A percentile compares a stretch with the other conserved stretches of the same genome.
Conservation (phyloP, 257 asterid species). For the Coffea canephora region DNA sequence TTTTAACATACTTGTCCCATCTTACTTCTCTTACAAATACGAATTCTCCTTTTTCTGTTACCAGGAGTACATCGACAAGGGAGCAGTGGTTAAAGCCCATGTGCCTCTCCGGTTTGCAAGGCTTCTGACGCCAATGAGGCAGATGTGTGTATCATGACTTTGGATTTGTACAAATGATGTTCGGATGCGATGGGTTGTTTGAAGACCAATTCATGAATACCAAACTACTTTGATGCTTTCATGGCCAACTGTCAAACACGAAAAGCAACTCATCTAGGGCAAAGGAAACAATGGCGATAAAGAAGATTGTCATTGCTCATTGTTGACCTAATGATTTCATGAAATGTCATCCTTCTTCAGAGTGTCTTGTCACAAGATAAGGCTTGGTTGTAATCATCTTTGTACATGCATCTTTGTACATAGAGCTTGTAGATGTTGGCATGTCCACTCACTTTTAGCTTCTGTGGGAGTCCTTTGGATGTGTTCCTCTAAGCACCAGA, state of each 20-base stretch:
- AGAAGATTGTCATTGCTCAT: neutral
- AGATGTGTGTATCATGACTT: conserved; percentile 46
- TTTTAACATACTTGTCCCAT: neutral
- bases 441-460: neutral
- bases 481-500: neutral
- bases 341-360: neutral
- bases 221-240: neutral
- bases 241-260: neutral
- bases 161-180: neutral
- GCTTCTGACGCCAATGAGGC: conserved; percentile 94
- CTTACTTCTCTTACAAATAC: neutral
- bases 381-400: neutral
- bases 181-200: neutral
- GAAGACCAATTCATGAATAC: neutral
- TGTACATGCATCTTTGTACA: neutral
- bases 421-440: conserved; percentile 9
- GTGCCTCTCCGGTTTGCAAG: conserved; percentile 96
- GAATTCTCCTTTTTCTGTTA: neutral
- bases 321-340: neutral
- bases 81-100: conserved; percentile 73
- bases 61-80: conserved; percentile 77
- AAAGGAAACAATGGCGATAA: neutral
- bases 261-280: neutral
- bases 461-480: neutral
- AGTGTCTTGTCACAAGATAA: neutral